Evolutionary conservation across 805 yeast species (phyloP).

Genomic region (Yarrowia bubula): DNA sequence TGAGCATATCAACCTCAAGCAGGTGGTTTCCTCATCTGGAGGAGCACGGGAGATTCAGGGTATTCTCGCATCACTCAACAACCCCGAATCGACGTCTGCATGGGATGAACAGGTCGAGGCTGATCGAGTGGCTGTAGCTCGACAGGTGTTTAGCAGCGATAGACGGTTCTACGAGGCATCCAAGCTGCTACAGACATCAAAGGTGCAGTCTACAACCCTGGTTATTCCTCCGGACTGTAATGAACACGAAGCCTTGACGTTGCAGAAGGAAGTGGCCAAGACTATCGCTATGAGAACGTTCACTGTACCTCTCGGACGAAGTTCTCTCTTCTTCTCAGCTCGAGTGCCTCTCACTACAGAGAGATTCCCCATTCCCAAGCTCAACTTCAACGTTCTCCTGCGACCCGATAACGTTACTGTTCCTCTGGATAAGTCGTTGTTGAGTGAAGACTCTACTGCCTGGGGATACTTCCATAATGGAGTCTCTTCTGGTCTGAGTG

Average conservation of each 20-base stretch:
- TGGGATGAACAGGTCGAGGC: slow-evolving; percentile 74
- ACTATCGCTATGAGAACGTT: slow-evolving; percentile 68
- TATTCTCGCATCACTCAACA: slow-evolving; percentile 43
- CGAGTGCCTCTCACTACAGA: slow-evolving; percentile 81
- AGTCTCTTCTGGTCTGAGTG: slow-evolving; percentile 77
- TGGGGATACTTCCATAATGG: slow-evolving; percentile 96
- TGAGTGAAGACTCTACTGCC: slow-evolving; percentile 41
- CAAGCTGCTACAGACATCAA: slow-evolving; percentile 65
- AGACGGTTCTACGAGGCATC: slow-evolving; percentile 77
- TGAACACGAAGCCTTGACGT: slow-evolving; percentile 56
- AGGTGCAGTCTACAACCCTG: slow-evolving; percentile 51
- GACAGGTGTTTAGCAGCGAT: slow-evolving; percentile 71
- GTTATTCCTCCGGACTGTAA: slow-evolving; percentile 43
- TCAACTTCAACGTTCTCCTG: slow-evolving; percentile 66
- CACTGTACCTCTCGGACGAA: slow-evolving; percentile 74
- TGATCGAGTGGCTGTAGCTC: slow-evolving; percentile 65
- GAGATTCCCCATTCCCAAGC: slow-evolving; percentile 70
- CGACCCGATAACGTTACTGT: slow-evolving; percentile 67
- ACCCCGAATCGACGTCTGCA: slow-evolving; percentile 51
- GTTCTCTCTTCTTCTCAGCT: slow-evolving; percentile 65
- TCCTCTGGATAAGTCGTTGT: slow-evolving; percentile 52
- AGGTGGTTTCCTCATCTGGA: slow-evolving; percentile 29
- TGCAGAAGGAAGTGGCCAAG: slow-evolving; percentile 57
- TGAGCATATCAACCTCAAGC: not conserved
- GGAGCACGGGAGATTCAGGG: slow-evolving; percentile 45